Evolutionary conservation across 345 rosid genomes (phyloP), one percentile per base, ranked within the genome.

Genomic region (Theobroma cacao): DNA sequence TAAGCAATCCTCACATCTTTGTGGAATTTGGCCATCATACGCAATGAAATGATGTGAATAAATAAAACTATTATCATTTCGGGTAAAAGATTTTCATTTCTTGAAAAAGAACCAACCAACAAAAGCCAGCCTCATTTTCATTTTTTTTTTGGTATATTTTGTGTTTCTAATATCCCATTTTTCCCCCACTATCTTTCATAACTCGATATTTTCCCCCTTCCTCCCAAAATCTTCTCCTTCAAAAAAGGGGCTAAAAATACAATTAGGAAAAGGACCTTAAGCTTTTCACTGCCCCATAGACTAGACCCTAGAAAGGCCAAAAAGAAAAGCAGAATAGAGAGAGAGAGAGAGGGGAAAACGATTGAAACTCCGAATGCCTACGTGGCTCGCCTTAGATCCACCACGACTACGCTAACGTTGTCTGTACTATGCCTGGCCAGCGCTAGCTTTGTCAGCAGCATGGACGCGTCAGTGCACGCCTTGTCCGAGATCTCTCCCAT

Each of bases 381-480:
- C 90, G 84, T 86, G 87, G 78, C 79, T 70, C 64, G 87, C 79
- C 85, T 86, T 0, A 95, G 88, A 86, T 95, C 93, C 77, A 95
- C 90, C 81, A 91, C 95, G 7, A 95, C 87, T 1, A 95, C 97
- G 79, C 95, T 95, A 55, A 95, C 91, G 82, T 95, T 95, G 87
- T 95, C 98, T 18, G 88, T 48, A 61, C 93, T 91, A 26, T 86
- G 93, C 83, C 93, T 88, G 1, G 93, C 94, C 81, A 95, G 80
- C 6, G 98, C 95, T 80, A 93, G 82, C 85, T 90, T 90, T 63
- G 94, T 90, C 81, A 91, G 82, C 85, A 91, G 72, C 79, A 85
- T 79, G 5, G 98, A 89, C 31, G 97, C 97, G 71, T 91, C 95
- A 56, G 88, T 78, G 81, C 97, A 90, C 10, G 88, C 87, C 82